Evolutionary conservation across 148 eudicot species (phyloP), one percentile per base, ranked within the genome.

Genomic region (Chenopodium berlandieri): DNA sequence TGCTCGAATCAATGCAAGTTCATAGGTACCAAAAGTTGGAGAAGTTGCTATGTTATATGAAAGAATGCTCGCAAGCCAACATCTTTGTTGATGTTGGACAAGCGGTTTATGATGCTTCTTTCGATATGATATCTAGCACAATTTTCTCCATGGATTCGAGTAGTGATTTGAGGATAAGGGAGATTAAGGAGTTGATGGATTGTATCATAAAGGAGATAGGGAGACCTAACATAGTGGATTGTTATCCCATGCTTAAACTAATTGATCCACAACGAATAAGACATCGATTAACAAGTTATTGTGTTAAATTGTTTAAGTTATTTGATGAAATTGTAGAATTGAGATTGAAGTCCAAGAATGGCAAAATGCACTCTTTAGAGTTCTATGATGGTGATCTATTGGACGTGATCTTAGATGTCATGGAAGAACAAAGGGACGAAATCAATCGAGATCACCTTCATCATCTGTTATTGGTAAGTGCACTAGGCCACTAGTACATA

Each of bases 181-280:
- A 76, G 69, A 56, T 76, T n/a, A 76, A 56, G 68, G 47, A 76
- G 1, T n/a, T 76, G 47, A 63, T 72, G 54, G 75, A 37, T 72
- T 8, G 75, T 72, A 37, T 72, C 14, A 44, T 72, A 22, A 22
- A 20, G 7, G 75, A 72, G 30, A 46, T 72, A 1, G 54, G 75
- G 25, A 72, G 54, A 22, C 75, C 75, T 72, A 72, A 72, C 27
- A 72, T 44, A 13, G 75, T 72, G 25, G 75, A 72, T 37, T 72
- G 48, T 72, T 72, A 37, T 19, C 75, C 75, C 34, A 4, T 34
- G 4, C 75, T 72, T 4, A 72, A 40, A 44, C 19, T 17, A 23
- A 20, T 72, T 17, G 75, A 72, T 72, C 75, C 75, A 40, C 75
- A 72, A 72, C 52, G 54, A 4, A 37, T 37, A 16, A 72, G 75